A percentile compares a stretch with the other conserved stretches of the same genome.
phyloP scores from a whole-genome alignment of 1,284 basidiomycete species.

The Agroathelia rolfsii region DNA sequence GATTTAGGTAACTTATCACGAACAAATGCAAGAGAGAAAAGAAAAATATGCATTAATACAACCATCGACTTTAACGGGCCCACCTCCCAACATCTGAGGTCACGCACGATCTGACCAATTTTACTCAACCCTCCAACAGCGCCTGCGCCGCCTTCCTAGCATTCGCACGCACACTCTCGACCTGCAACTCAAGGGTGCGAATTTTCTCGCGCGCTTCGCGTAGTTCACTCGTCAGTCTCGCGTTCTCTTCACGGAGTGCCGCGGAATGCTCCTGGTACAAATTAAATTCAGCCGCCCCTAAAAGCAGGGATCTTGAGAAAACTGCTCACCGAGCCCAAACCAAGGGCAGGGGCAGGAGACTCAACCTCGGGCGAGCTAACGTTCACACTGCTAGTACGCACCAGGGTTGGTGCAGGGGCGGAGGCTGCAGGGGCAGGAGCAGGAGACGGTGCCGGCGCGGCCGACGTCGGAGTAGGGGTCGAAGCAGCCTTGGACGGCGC shows the following conservation, averaged over 20 bases:
- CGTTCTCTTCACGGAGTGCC: slow-evolving; percentile 47
- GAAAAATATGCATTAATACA: no score
- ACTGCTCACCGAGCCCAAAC: no score
- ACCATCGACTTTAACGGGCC: no score
- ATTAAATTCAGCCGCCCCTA: slow-evolving; percentile 2
- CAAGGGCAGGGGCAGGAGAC: no score
- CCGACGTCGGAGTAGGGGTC: slow-evolving; percentile 14
- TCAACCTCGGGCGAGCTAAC: no score
- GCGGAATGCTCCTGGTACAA: slow-evolving; percentile 12
- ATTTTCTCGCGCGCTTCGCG: slow-evolving; percentile 73
- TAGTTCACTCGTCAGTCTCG: slow-evolving; percentile 49
- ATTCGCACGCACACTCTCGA: slow-evolving; percentile 68
- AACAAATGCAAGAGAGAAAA: no score
- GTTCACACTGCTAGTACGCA: slow-evolving; percentile 18
- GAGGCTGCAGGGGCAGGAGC: slow-evolving; percentile 23
- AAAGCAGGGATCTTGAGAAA: slow-evolving; percentile 5
- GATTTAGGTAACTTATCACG: no score
- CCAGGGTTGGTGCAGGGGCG: slow-evolving; percentile 19
- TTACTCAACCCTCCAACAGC: no score
- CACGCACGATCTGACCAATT: background rate
- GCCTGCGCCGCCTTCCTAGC: slow-evolving; percentile 69
- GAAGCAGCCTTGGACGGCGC: slow-evolving; percentile 15
- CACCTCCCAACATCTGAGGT: no score
- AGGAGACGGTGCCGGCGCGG: slow-evolving; percentile 22
- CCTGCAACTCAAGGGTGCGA: slow-evolving; percentile 70